Evolutionary conservation across 2,329 filamentous ascomycete genomes (phyloP).

Genomic region (Corinectria fuckeliana): DNA sequence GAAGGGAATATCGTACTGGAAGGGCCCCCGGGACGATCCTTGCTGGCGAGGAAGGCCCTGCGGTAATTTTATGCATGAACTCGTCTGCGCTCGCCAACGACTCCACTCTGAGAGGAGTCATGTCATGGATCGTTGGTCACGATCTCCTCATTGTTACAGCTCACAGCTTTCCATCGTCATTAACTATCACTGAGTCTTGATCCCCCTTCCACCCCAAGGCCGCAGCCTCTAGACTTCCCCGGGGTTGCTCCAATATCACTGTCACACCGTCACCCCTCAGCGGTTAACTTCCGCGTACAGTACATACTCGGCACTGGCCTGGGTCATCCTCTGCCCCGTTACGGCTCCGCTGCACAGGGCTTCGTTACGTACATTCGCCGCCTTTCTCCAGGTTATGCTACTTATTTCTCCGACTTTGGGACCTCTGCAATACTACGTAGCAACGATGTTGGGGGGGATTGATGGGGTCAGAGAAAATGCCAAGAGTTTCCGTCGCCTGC

Average conservation of each 20-base stretch:
- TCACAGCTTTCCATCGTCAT: too few species aligned
- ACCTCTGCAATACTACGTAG: background rate
- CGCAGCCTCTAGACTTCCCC: background rate
- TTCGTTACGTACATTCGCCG: constrained; percentile 20
- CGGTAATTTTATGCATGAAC: constrained; percentile 30
- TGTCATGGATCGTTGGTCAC: constrained; percentile 26
- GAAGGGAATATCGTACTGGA: background rate
- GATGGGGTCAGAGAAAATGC: background rate
- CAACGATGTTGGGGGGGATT: background rate
- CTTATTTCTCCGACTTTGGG: constrained; percentile 4
- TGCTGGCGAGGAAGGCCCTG: constrained; percentile 21
- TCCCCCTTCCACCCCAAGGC: background rate
- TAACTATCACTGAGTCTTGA: background rate
- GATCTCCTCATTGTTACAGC: constrained; percentile 25
- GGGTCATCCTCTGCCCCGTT: constrained; percentile 12
- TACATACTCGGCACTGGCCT: constrained; percentile 3
- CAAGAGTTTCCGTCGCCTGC: constrained; percentile 9
- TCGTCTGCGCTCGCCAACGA: constrained; percentile 19
- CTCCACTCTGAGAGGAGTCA: constrained; percentile 29
- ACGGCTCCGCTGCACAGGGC: constrained; percentile 15
- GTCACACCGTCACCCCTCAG: constrained; percentile 8
- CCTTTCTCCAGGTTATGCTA: constrained; percentile 6
- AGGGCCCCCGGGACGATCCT: constrained; percentile 24
- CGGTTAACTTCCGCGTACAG: constrained; percentile 24
- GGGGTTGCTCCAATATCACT: background rate